A percentile compares a stretch with the other conserved stretches of the same genome.
Conservation (phyloP, 768 basidiomycete genomes). For the Dioszegia aurantiaca region DNA sequence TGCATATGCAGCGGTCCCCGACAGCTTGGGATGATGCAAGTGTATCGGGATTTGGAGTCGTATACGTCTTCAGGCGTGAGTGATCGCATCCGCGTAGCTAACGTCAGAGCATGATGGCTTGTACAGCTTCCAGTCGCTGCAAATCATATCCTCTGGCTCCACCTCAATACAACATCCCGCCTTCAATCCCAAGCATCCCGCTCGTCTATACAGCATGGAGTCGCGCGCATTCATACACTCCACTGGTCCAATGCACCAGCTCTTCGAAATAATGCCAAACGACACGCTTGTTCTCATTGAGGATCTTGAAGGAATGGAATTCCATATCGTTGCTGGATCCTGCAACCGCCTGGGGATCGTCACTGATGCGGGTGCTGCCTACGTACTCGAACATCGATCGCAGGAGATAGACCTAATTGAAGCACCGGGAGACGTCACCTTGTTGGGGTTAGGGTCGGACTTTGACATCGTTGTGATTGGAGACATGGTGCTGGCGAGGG, state of each 20-base stretch:
- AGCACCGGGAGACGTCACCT: slow-evolving; percentile 19
- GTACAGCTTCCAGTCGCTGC: slow-evolving; percentile 14
- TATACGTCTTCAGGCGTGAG: slow-evolving; percentile 20
- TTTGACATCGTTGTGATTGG: slow-evolving; percentile 35
- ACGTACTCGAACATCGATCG: slow-evolving; percentile 17
- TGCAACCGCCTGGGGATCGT: slow-evolving; percentile 26
- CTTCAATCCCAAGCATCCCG: slow-evolving; percentile 5
- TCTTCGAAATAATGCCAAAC: slow-evolving; percentile 23
- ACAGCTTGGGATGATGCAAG: slow-evolving; percentile 22
- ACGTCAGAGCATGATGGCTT: slow-evolving; percentile 13
- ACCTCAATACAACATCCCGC: slow-evolving; percentile 16
- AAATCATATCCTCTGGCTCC: slow-evolving; percentile 16
- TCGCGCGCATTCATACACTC: slow-evolving; percentile 27
- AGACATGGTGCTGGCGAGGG: slow-evolving; percentile 22
- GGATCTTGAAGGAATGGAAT: slow-evolving; percentile 31
- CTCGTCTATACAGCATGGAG: slow-evolving; percentile 26
- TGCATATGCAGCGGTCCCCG: not conserved
- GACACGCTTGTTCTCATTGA: slow-evolving; percentile 15
- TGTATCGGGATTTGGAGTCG: slow-evolving; percentile 22
- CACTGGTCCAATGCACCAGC: slow-evolving; percentile 12
- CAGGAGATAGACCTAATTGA: slow-evolving; percentile 24
- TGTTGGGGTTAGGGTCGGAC: slow-evolving; percentile 32
- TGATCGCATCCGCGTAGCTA: not conserved
- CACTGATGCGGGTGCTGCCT: slow-evolving; percentile 27
- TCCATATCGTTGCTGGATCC: slow-evolving; percentile 16